phyloP scores from a whole-genome alignment of 192 early-diverging fungal species.

The Phycomyces blakesleeanus region DNA sequence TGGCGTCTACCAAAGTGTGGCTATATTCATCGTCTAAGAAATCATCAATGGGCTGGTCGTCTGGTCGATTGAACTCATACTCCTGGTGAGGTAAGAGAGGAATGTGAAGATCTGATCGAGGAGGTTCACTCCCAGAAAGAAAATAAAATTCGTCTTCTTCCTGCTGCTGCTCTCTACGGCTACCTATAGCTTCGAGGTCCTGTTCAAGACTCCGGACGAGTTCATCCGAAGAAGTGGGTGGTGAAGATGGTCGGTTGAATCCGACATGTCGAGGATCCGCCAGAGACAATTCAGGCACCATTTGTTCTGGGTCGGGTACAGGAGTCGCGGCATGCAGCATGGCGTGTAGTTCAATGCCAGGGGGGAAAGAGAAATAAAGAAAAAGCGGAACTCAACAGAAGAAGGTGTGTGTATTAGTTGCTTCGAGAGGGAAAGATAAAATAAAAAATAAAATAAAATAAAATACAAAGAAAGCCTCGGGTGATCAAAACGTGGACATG shows the following conservation, averaged over 20 bases:
- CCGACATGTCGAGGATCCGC: background rate
- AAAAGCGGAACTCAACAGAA: too few relatives aligned
- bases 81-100: background rate
- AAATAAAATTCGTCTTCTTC: background rate
- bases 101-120: background rate
- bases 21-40: background rate
- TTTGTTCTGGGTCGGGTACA: background rate
- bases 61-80: background rate
- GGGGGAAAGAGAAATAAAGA: too few relatives aligned
- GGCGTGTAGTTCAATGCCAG: background rate
- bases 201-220: slow-evolving; percentile 1
- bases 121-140: background rate
- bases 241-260: background rate
- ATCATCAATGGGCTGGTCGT: background rate
- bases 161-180: background rate
- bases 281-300: background rate
- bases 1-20: slow-evolving; percentile 4
- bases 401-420: too few relatives aligned
- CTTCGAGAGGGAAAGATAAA: too few relatives aligned
- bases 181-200: background rate
- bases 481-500: too few relatives aligned
- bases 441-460: too few relatives aligned
- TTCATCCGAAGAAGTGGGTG: background rate
- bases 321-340: background rate
- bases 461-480: too few relatives aligned